Percentiles rank a stretch among this genome's conserved stretches.
Evolutionary conservation across 164 flowering plant genomes (phyloP).

Genomic region (Vitis amurensis): DNA sequence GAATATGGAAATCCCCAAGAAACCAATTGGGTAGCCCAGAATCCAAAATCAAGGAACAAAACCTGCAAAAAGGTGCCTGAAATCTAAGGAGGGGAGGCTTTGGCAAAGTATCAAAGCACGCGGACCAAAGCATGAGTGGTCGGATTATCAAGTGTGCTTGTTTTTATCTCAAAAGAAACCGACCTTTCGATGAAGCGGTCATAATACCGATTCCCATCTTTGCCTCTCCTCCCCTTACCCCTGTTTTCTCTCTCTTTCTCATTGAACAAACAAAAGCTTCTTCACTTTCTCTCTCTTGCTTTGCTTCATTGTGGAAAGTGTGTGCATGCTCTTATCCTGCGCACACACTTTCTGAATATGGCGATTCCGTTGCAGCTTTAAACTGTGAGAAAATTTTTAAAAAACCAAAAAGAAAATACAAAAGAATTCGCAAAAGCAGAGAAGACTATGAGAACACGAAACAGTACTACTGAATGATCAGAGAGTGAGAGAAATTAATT

Average conservation of each 20-base stretch:
- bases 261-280: conserved; percentile 5
- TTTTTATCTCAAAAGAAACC: conserved; percentile 43
- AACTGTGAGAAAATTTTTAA: conserved; percentile 12
- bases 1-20: not conserved
- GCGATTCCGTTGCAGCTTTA: conserved; percentile 64
- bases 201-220: conserved; percentile 18
- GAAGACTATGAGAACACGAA: conserved; percentile 1
- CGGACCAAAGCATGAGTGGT: conserved; percentile 40
- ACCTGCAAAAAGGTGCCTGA: conserved; percentile 45
- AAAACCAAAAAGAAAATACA: conserved; percentile 1
- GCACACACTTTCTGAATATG: conserved; percentile 30
- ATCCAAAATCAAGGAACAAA: conserved; percentile 52
- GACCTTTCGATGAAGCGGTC: conserved; percentile 56
- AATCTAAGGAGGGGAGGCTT: conserved; percentile 44
- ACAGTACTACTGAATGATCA: not conserved
- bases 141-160: conserved; percentile 19
- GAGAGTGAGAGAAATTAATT: too few relatives aligned
- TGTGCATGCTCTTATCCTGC: conserved; percentile 43
- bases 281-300: conserved; percentile 8
- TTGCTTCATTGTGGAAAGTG: conserved; percentile 32
- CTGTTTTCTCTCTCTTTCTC: conserved; percentile 3
- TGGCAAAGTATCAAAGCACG: conserved; percentile 53
- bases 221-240: not conserved
- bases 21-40: conserved; percentile 28
- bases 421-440: not conserved